Base-by-base conservation (phyloP, 176 grass and related monocot genomes). In the Stipa capillata region DNA sequence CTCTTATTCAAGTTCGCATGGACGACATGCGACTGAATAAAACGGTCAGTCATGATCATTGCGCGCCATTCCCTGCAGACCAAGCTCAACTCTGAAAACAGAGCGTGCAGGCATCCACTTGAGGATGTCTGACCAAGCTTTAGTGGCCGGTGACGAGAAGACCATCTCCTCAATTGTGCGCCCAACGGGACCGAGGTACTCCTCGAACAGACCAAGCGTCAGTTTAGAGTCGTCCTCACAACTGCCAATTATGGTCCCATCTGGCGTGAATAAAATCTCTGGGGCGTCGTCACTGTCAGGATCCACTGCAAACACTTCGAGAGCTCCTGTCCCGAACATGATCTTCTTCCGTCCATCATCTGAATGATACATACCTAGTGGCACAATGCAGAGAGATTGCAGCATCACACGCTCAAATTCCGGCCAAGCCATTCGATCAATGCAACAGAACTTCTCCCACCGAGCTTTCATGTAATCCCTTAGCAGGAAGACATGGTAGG, bases 391-490 rank as follows among this genome's bases (percentile, higher is more conserved):
- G 50, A 2, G 1, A 7, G 20, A n/a, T 23, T 53, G 50, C 50
- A 53, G 20, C 50, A 53, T 2, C 50, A n/a, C 20, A 4, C 9
- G 62, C 18, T 27, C 28, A 9, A 31, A 39, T 18, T 52, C 14
- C n/a, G 57, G 24, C 58, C 81, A 74, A 43, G 34, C 0, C 3
- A 16, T 53, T 64, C 13, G 44, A 53, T 83, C 45, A n/a, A 83
- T 65, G 45, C 16, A 24, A 8, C 63, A 69, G 23, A 83, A 7
- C 5, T 20, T 50, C 81, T 83, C 58, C 81, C 81, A 74, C 1
- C 17, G 33, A 4, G 11, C 44, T 51, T 36, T 43, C 23, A 29
- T 34, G 56, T 82, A 37, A 52, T 50, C 43, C 31, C 43, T 40
- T 0, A 74, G 69, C 0, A 53, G 10, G 48, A 1, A 74, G 15